Percentiles rank a stretch among this genome's conserved stretches.
phyloP scores from a whole-genome alignment of 495 filamentous ascomycete species.

The Elasticomyces elasticus region DNA sequence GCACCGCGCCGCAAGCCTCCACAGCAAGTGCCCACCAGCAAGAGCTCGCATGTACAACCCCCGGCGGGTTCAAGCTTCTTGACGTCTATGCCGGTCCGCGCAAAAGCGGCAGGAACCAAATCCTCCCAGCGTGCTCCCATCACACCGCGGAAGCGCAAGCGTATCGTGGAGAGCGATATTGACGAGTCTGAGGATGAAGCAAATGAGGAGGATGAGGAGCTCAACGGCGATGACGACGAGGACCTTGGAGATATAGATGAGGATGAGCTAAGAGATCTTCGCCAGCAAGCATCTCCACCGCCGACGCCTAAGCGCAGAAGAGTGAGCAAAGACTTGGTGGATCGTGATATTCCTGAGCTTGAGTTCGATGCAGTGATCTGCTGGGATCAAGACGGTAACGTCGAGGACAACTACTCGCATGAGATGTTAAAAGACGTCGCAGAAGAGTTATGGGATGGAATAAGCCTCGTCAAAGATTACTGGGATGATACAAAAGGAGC shows the following conservation, averaged over 20 bases:
- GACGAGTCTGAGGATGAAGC: no score
- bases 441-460: constrained; percentile 2
- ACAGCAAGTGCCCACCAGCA: no score
- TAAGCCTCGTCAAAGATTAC: neutral
- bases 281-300: neutral
- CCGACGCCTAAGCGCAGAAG: neutral
- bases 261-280: neutral
- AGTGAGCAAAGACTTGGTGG: neutral
- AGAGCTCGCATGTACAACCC: no score
- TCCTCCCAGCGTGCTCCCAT: neutral
- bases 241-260: neutral
- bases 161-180: no score
- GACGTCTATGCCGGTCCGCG: no score
- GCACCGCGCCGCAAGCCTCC: no score
- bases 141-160: neutral
- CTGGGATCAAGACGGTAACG: neutral
- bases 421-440: neutral
- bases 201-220: no score
- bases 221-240: no score
- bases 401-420: neutral
- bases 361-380: neutral
- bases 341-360: neutral
- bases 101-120: neutral
- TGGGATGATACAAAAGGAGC: neutral
- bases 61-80: no score